A percentile compares a stretch with the other conserved stretches of the same genome.
phyloP scores from a whole-genome alignment of 1,284 basidiomycete species.

The Wallemia hederae region DNA sequence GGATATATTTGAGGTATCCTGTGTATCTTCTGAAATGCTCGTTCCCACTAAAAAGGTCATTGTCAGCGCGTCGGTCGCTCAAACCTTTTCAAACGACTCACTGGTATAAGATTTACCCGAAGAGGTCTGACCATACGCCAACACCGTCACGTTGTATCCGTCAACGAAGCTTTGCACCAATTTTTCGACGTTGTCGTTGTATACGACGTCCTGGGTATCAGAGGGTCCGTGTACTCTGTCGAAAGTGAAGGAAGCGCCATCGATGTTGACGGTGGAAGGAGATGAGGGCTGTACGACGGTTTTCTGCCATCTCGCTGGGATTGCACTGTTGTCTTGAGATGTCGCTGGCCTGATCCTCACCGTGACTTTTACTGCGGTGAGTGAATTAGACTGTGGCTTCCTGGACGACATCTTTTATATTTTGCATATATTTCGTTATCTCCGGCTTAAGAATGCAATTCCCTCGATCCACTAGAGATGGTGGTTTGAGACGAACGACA shows the following conservation, averaged over 20 bases:
- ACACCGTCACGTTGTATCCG: constrained; percentile 95
- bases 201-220: constrained; percentile 82
- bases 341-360: neutral
- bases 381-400: neutral
- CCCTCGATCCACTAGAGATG: no score
- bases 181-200: constrained; percentile 69
- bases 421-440: neutral
- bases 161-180: constrained; percentile 75
- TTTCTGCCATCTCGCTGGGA: neutral
- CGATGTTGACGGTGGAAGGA: neutral
- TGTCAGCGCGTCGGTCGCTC: neutral
- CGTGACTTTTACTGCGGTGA: neutral
- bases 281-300: neutral
- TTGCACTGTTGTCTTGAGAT: neutral
- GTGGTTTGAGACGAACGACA: no score
- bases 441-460: no score
- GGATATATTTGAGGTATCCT: constrained; percentile 37
- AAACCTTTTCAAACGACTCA: constrained; percentile 13
- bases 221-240: constrained; percentile 88
- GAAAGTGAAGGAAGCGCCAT: constrained; percentile 25
- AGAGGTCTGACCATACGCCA: constrained; percentile 96
- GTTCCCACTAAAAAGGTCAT: neutral
- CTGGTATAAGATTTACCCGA: constrained; percentile 69
- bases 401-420: neutral
- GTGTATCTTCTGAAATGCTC: constrained; percentile 24